Evolutionary conservation across 306 rosid genomes (phyloP), one percentile per base, ranked within the genome.

Genomic region (Alnus glutinosa): DNA sequence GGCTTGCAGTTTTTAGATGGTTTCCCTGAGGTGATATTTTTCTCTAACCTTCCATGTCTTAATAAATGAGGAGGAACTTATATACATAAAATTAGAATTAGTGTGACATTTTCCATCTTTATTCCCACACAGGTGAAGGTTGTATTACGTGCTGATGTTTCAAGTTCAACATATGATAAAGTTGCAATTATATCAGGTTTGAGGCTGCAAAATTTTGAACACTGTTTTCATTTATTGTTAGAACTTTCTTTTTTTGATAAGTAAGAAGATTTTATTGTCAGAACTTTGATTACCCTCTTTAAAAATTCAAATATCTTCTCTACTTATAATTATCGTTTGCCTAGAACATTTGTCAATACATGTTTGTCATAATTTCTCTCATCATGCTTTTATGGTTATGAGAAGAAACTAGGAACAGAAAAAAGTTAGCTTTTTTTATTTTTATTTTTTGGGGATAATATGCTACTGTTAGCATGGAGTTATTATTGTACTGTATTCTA

Each of bases 171-270:
- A 36, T 90, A 91, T 34, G 78, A 90, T 76, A 95, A 95, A 89
- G 99, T 95, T 76, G 97, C 99, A n/a, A 57, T 93, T 46, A 88
- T 95, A 85, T 93, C 99, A 86, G 99, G 99, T 91, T 42, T 39
- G 79, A 6, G 16, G 55, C 58, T 66, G 49, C 58, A 5, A 12
- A 15, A 32, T 50, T 50, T 69, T 32, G 28, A 75, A 19, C 32
- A n/a, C 4, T 55, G 13, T 57, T 50, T 66, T 16, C 37, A 28
- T 67, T 47, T 71, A 28, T 19, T 11, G 14, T 50, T 2, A 15
- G 32, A 42, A 9, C 52, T 28, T 74, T 8, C 28, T 23, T 23
- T 23, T 23, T 23, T 23, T 23, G 28, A 23, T 23, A 23, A 23
- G 28, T 23, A 23, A 23, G 28, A 23, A 23, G 28, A 23, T 23